Conservation (phyloP, 352 stramenopile species). For the Phytophthora pistaciae region DNA sequence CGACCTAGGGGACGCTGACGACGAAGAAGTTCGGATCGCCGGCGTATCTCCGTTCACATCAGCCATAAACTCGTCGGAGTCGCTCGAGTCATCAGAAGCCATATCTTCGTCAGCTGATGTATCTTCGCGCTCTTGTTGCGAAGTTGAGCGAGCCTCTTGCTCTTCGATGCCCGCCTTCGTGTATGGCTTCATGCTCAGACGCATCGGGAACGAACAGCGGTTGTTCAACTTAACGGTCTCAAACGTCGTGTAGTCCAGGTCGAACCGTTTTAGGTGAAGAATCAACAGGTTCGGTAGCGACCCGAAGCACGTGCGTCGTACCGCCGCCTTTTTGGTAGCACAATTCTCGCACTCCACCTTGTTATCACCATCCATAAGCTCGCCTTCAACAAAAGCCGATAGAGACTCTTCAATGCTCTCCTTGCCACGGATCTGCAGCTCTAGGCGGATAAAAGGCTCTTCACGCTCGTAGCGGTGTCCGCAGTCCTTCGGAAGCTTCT, state of each 20-base stretch:
- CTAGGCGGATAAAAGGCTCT: conserved; percentile 98
- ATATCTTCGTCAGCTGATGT: conserved; percentile 61
- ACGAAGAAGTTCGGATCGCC: conserved; percentile 24
- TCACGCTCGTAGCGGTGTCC: conserved; percentile 95
- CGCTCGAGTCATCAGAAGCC: conserved; percentile 56
- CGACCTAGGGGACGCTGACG: conserved; percentile 35
- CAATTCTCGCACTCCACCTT: conserved; percentile 98
- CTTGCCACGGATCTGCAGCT: conserved; percentile 98
- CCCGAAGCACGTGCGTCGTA: conserved; percentile 96
- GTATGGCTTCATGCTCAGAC: conserved; percentile 98
- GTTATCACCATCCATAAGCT: conserved; percentile 99
- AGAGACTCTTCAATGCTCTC: conserved; percentile 98
- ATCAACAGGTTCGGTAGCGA: conserved; percentile 97
- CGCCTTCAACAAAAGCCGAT: conserved; percentile 96
- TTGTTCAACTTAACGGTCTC: conserved; percentile 99
- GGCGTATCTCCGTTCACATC: conserved; percentile 48
- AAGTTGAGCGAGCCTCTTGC: conserved; percentile 66
- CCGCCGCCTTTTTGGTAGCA: conserved; percentile 97
- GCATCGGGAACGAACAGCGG: conserved; percentile 97
- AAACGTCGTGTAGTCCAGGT: conserved; percentile 99
- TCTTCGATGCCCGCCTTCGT: conserved; percentile 97
- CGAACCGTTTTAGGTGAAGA: conserved; percentile 99
- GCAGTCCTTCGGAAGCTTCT: conserved; percentile 92
- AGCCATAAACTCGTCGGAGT: conserved; percentile 71
- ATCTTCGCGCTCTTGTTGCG: conserved; percentile 51